These are phyloP conservation scores for Prunus padus DNA, from an alignment of 306 rosid species.

Conservation along the genomic window DNA sequence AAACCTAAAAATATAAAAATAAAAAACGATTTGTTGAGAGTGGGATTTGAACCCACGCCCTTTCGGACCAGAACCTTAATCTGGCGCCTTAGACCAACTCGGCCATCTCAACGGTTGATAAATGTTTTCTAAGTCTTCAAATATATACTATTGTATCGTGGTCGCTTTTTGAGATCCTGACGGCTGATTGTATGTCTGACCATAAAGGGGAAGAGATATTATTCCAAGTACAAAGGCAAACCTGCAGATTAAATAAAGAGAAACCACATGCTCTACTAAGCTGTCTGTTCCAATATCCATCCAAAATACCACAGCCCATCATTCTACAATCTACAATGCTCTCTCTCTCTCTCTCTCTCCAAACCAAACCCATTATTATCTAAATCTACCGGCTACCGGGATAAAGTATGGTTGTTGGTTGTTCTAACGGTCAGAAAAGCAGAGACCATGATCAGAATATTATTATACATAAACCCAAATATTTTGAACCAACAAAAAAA, in stretches of 20 bases:
- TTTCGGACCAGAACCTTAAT: constrained; percentile 28
- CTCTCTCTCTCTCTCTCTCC: background rate
- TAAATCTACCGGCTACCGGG: background rate
- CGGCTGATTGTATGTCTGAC: too few relatives aligned
- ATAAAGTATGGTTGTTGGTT: background rate
- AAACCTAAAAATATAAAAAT: too few relatives aligned
- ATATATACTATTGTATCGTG: too few relatives aligned
- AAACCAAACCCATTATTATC: constrained; percentile 1
- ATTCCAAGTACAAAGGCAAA: too few relatives aligned
- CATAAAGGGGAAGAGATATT: too few relatives aligned
- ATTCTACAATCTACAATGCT: background rate
- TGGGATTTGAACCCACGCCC: constrained; percentile 30
- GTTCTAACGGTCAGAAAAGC: background rate
- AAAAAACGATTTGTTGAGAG: background rate
- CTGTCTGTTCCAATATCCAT: background rate
- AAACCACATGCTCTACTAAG: background rate
- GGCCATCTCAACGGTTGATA: constrained; percentile 6
- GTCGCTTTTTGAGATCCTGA: too few relatives aligned
- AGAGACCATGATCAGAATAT: background rate
- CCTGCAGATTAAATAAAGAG: too few relatives aligned
- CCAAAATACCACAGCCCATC: constrained; percentile 10
- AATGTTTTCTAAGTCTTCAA: too few relatives aligned
- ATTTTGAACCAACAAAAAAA: too few relatives aligned
- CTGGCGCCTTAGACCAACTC: constrained; percentile 28
- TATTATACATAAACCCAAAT: too few relatives aligned